These are phyloP conservation scores for Microsporum ferrugineum DNA, from an alignment of 2,329 filamentous ascomycete genomes.

Conservation along the genomic window DNA sequence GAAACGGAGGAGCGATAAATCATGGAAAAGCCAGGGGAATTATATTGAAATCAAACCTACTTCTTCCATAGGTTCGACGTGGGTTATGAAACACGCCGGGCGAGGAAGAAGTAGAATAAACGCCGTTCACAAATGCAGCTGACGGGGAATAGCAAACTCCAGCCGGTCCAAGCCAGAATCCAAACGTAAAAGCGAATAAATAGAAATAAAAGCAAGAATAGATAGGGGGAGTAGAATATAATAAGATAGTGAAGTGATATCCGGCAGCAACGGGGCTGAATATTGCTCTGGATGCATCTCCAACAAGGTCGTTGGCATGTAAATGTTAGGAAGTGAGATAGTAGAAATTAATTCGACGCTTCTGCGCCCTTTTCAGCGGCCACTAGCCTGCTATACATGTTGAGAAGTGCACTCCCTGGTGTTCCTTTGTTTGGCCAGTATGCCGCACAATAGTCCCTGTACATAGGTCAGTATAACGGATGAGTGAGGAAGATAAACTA, in stretches of 20 bases:
- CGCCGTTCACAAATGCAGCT: conserved; percentile 5
- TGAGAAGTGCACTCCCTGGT: conserved; percentile 13
- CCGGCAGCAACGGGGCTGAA: not conserved
- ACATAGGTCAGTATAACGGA: conserved; percentile 17
- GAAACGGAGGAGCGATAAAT: not conserved
- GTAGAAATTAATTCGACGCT: conserved; percentile 3
- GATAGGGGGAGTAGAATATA: not conserved
- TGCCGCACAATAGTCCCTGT: conserved; percentile 36
- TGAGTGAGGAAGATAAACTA: not conserved
- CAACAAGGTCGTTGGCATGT: not conserved
- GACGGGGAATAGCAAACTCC: not conserved
- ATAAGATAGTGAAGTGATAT: not conserved
- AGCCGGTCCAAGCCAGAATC: conserved; percentile 3
- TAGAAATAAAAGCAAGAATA: not conserved
- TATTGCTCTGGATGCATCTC: not conserved
- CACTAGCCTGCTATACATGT: conserved; percentile 13
- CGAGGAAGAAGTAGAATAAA: not conserved
- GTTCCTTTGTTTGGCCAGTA: conserved; percentile 38
- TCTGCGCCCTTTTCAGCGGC: conserved; percentile 8
- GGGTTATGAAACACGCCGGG: not conserved
- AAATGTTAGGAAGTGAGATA: not conserved
- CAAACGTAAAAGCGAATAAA: not conserved
- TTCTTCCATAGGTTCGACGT: not conserved
- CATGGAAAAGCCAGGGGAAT: not conserved
- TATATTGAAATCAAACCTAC: not conserved